Percentiles rank a stretch among this genome's conserved stretches.
Evolutionary conservation across 2,329 filamentous ascomycete species (phyloP).

Genomic region (Scedosporium apiospermum): DNA sequence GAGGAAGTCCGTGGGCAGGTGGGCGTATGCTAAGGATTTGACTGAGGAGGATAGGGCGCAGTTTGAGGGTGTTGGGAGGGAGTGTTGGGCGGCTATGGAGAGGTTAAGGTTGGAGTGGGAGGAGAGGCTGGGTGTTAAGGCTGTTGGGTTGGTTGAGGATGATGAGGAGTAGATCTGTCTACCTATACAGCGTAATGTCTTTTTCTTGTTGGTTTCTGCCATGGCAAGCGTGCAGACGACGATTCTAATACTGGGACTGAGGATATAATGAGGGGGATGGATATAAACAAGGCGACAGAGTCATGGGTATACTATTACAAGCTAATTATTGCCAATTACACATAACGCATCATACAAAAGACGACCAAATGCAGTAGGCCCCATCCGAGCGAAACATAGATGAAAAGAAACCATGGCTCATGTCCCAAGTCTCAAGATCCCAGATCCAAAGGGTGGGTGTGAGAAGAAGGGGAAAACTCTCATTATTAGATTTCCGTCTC

Average conservation of each 20-base stretch:
- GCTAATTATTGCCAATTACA: background rate
- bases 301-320: no score
- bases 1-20: slow-evolving; percentile 46
- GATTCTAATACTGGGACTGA: no score
- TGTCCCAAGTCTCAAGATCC: no score
- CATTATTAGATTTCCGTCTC: no score
- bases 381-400: background rate
- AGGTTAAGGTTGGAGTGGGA: slow-evolving; percentile 59
- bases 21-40: slow-evolving; percentile 44
- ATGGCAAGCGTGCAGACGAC: background rate
- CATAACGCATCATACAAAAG: background rate
- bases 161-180: background rate
- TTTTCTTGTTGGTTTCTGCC: background rate
- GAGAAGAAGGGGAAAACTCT: no score
- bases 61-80: slow-evolving; percentile 52
- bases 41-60: slow-evolving; percentile 50
- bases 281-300: no score
- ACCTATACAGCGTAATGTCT: background rate
- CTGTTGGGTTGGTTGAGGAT: background rate
- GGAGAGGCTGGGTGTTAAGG: slow-evolving; percentile 21
- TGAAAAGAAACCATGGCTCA: no score
- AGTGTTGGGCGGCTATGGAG: slow-evolving; percentile 65
- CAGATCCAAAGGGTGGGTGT: no score
- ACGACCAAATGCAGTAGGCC: background rate
- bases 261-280: no score